Conservation (phyloP, 2,329 filamentous ascomycete genomes). For the Ophiocordyceps robertsii region DNA sequence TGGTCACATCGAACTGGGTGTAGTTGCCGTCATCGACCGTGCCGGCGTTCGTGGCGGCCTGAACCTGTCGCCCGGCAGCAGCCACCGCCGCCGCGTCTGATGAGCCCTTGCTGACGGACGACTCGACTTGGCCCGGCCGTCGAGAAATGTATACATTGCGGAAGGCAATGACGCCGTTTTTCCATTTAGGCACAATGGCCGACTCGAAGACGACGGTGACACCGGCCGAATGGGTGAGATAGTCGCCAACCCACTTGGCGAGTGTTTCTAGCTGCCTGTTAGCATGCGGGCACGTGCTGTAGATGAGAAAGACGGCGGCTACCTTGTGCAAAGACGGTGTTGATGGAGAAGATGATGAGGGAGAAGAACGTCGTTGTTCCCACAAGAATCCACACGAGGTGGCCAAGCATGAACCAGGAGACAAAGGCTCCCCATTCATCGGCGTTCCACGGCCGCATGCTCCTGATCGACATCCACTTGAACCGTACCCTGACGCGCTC, state of each 20-base stretch:
- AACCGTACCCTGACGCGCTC: slow-evolving; percentile 80
- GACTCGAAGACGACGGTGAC: slow-evolving; percentile 94
- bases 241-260: slow-evolving; percentile 87
- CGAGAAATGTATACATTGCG: slow-evolving; percentile 93
- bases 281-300: slow-evolving; percentile 3
- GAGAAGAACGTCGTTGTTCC: slow-evolving; percentile 98
- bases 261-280: slow-evolving; percentile 55
- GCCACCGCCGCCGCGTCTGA: slow-evolving; percentile 76
- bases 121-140: slow-evolving; percentile 67
- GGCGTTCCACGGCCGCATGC: slow-evolving; percentile 83
- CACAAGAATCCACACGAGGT: slow-evolving; percentile 89
- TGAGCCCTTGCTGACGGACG: slow-evolving; percentile 85
- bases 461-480: slow-evolving; percentile 96
- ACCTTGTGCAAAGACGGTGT: slow-evolving; percentile 93
- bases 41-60: slow-evolving; percentile 17
- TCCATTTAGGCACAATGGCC: slow-evolving; percentile 93
- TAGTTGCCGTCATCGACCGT: slow-evolving; percentile 80
- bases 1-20: slow-evolving; percentile 90
- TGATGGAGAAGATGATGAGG: slow-evolving; percentile 76
- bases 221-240: slow-evolving; percentile 85
- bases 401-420: slow-evolving; percentile 89
- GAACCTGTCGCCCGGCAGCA: slow-evolving; percentile 52
- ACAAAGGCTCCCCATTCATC: slow-evolving; percentile 92
- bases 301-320: slow-evolving; percentile 4
- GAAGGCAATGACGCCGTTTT: slow-evolving; percentile 88